These are phyloP conservation scores for Lecanicillium sp. DNA, from an alignment of 2,329 filamentous ascomycete genomes.

Conservation along the genomic window DNA sequence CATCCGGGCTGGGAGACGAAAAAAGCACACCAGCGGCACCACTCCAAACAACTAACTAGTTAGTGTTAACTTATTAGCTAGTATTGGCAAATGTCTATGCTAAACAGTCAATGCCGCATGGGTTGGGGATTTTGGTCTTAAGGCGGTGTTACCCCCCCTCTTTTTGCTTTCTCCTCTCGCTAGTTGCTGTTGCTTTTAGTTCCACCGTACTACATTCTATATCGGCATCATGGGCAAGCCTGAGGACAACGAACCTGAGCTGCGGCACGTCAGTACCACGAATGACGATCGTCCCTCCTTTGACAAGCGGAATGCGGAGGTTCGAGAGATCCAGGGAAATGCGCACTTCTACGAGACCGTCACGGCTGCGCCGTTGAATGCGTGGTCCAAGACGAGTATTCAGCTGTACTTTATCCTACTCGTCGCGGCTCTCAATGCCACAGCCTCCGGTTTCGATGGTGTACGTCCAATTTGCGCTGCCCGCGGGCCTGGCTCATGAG, in stretches of 20 bases:
- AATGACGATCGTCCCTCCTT: conserved; percentile 5
- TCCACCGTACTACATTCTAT: no score
- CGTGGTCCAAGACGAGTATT: conserved; percentile 29
- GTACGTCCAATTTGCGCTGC: conserved; percentile 20
- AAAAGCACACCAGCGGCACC: no score
- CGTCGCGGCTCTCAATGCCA: conserved; percentile 31
- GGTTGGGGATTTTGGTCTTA: no score
- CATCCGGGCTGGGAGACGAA: no score
- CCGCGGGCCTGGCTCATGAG: background rate
- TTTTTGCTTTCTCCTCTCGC: no score
- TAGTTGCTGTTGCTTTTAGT: no score
- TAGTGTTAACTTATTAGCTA: no score
- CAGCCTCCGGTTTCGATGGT: conserved; percentile 33
- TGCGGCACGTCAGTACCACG: background rate
- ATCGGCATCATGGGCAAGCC: conserved; percentile 4
- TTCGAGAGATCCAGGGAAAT: conserved; percentile 25
- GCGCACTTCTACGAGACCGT: conserved; percentile 24
- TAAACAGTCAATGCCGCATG: no score
- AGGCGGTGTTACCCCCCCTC: no score
- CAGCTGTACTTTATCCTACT: conserved; percentile 32
- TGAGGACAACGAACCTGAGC: background rate
- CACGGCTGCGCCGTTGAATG: conserved; percentile 23
- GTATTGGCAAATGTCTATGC: no score
- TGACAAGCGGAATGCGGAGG: conserved; percentile 19
- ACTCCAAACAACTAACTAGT: no score